Conservation (phyloP, 2,329 filamentous ascomycete genomes). For the Ceratocystis cacaofunesta region DNA sequence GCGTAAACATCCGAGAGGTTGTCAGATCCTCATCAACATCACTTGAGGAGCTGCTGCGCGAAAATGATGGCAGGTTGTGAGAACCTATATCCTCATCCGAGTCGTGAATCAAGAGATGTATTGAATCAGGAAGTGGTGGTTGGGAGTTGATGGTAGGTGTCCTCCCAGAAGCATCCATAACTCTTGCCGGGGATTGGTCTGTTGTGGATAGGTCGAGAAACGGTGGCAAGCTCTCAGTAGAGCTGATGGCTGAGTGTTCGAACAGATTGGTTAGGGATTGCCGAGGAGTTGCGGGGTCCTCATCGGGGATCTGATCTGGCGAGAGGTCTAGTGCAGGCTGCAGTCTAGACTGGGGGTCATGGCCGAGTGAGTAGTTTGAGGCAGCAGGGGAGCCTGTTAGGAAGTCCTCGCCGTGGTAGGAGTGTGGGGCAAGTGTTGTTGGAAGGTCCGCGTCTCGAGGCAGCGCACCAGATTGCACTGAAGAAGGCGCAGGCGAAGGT, state of each 20-base stretch:
- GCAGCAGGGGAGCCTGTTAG: slow-evolving; percentile 16
- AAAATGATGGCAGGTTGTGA: neutral
- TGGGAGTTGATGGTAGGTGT: neutral
- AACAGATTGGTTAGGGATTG: slow-evolving; percentile 9
- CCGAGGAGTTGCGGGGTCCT: slow-evolving; percentile 13
- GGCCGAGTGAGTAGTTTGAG: slow-evolving; percentile 7
- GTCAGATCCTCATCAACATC: slow-evolving; percentile 36
- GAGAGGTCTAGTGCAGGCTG: neutral
- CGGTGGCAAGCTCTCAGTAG: slow-evolving; percentile 9
- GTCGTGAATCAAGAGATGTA: slow-evolving; percentile 7
- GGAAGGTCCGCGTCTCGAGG: slow-evolving; percentile 23
- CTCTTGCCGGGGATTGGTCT: neutral
- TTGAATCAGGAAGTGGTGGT: slow-evolving; percentile 3
- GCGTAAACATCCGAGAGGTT: slow-evolving; percentile 56
- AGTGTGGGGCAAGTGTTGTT: slow-evolving; percentile 35
- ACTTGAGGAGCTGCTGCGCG: slow-evolving; percentile 14
- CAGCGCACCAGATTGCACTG: neutral
- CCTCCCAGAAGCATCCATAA: neutral
- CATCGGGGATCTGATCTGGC: slow-evolving; percentile 1
- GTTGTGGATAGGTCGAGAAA: neutral
- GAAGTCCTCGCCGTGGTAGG: slow-evolving; percentile 22
- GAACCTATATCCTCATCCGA: neutral
- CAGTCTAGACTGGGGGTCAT: neutral
- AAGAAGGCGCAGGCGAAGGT: slow-evolving; percentile 35
- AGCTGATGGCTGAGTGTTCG: neutral